Percentiles rank a stretch among this genome's conserved stretches.
Conservation (phyloP, 176 grass and related monocot genomes). For the Canna indica region DNA sequence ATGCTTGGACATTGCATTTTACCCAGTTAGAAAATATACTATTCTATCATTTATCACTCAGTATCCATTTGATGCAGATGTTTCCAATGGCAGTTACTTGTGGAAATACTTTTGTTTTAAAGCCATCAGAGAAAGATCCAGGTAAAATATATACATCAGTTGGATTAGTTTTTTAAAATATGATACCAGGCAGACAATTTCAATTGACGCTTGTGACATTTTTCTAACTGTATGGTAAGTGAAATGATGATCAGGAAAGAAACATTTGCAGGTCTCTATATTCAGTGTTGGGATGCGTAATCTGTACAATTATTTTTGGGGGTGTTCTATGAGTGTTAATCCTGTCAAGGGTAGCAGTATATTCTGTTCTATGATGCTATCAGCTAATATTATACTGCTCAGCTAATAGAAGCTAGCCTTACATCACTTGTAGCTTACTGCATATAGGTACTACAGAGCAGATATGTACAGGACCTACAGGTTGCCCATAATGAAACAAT, state of each 20-base stretch:
- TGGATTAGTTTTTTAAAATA: neutral
- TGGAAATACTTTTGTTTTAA: slow-evolving; percentile 91
- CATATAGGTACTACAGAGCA: neutral
- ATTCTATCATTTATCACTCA: neutral
- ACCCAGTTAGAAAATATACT: neutral
- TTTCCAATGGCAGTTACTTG: slow-evolving; percentile 85
- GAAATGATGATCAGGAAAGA: neutral
- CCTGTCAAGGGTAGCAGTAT: neutral
- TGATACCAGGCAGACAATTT: neutral
- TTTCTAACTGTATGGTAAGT: neutral
- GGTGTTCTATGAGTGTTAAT: neutral
- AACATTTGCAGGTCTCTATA: neutral
- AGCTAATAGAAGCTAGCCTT: neutral
- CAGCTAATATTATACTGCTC: neutral
- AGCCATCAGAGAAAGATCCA: slow-evolving; percentile 98
- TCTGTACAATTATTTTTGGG: neutral
- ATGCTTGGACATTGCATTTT: neutral
- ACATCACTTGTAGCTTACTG: no score
- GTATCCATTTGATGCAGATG: slow-evolving; percentile 49
- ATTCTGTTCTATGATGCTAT: neutral
- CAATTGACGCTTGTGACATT: neutral
- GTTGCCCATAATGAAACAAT: neutral
- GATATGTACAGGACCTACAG: no score
- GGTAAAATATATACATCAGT: slow-evolving; percentile 27
- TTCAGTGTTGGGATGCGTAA: neutral